Percentiles rank a stretch among this genome's conserved stretches.
phyloP scores from a whole-genome alignment of 345 rosid genomes.

The Theobroma cacao region DNA sequence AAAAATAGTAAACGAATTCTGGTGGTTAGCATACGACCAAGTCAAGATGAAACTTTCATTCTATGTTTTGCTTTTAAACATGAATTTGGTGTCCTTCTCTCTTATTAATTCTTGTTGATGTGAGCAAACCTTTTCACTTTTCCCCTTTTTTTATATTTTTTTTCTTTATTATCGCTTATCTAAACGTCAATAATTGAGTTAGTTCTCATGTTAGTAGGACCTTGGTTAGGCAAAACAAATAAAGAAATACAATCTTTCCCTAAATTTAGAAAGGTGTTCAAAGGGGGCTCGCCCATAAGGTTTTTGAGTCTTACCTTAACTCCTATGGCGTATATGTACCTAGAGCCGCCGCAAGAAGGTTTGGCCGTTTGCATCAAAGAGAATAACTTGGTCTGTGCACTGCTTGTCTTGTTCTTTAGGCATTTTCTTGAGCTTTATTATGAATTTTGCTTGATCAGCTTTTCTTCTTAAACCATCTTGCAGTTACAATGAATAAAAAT shows the following conservation, averaged over 20 bases:
- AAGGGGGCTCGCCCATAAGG: not conserved
- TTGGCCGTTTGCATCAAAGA: not conserved
- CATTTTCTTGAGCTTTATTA: too few relatives aligned
- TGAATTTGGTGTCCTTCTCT: too few relatives aligned
- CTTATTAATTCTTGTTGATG: too few relatives aligned
- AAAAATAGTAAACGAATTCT: too few relatives aligned
- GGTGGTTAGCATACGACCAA: not conserved
- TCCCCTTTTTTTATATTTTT: too few relatives aligned
- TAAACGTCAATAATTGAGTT: not conserved
- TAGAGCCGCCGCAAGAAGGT: not conserved
- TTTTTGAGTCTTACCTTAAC: not conserved
- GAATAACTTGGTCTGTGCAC: not conserved
- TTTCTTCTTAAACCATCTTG: too few relatives aligned
- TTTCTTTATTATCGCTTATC: too few relatives aligned
- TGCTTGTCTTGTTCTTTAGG: not conserved
- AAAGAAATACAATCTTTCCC: not conserved
- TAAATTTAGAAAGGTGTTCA: not conserved
- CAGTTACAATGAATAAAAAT: too few relatives aligned
- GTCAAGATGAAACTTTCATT: not conserved
- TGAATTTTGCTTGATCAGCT: too few relatives aligned
- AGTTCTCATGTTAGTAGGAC: not conserved
- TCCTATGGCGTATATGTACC: not conserved
- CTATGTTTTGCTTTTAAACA: not conserved
- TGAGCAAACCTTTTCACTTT: too few relatives aligned
- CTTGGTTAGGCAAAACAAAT: not conserved